Conservation (phyloP, 2,329 filamentous ascomycete species). For the Fusarium sp. region DNA sequence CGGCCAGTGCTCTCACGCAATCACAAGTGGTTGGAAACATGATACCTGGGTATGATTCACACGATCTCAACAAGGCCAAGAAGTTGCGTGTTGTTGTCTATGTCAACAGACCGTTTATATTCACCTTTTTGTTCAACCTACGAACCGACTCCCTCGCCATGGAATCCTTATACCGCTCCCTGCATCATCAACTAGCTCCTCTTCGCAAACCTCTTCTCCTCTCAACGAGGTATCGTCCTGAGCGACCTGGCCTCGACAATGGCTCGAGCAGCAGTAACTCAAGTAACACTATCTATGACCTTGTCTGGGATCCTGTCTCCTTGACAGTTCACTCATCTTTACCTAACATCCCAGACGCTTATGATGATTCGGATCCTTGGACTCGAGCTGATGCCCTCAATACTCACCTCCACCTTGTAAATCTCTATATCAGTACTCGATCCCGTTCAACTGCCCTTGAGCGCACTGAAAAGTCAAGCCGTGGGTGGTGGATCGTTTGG, state of each 20-base stretch:
- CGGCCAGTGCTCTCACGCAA: conserved; percentile 49
- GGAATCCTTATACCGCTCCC: conserved; percentile 67
- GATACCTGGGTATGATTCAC: conserved; percentile 51
- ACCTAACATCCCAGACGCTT: conserved; percentile 70
- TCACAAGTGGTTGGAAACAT: conserved; percentile 52
- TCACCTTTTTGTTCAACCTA: conserved; percentile 75
- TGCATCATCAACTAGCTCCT: conserved; percentile 71
- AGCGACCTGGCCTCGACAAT: conserved; percentile 52
- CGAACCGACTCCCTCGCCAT: conserved; percentile 69
- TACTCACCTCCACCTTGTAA: conserved; percentile 73
- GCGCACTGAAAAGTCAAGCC: conserved; percentile 72
- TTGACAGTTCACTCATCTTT: conserved; percentile 72
- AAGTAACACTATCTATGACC: conserved; percentile 64
- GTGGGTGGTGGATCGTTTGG: conserved; percentile 79
- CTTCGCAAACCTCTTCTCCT: conserved; percentile 66
- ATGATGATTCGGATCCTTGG: conserved; percentile 57
- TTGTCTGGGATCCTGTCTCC: conserved; percentile 69
- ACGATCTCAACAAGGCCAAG: conserved; percentile 65
- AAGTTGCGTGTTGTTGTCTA: conserved; percentile 78
- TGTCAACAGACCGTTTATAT: conserved; percentile 79
- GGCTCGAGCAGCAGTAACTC: conserved; percentile 40
- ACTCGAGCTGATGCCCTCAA: conserved; percentile 71
- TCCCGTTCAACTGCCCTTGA: conserved; percentile 62
- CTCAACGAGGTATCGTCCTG: conserved; percentile 68
- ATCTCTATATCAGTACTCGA: conserved; percentile 62